Percentiles rank a stretch among this genome's conserved stretches.
Evolutionary conservation across 2,329 filamentous ascomycete species (phyloP).

Genomic region (Berkeleyomyces basicola): DNA sequence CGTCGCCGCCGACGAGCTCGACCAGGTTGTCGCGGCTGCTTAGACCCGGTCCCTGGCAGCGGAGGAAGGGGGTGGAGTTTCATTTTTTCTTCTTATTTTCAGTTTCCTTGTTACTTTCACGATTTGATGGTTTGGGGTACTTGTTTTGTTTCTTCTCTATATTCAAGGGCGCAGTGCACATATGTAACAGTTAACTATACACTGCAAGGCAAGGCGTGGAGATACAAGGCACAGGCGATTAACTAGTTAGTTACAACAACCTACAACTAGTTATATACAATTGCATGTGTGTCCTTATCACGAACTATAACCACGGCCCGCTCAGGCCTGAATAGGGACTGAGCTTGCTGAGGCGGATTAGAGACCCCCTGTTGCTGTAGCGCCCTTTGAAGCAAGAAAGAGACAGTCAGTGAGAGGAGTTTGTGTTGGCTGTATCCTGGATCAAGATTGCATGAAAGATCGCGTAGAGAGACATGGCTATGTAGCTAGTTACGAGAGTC

Average conservation of each 20-base stretch:
- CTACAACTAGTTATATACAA: too few relatives aligned
- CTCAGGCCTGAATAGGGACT: neutral
- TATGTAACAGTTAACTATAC: neutral
- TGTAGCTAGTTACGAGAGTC: too few relatives aligned
- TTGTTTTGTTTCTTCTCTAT: constrained; percentile 4
- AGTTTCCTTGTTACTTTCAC: constrained; percentile 6
- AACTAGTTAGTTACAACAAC: too few relatives aligned
- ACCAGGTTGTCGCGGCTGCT: neutral
- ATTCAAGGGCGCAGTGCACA: neutral
- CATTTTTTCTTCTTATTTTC: constrained; percentile 1
- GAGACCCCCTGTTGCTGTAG: neutral
- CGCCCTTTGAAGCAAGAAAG: neutral
- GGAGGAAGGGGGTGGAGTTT: neutral
- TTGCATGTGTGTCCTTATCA: too few relatives aligned
- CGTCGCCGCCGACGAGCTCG: neutral
- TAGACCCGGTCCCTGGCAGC: neutral
- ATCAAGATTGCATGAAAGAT: too few relatives aligned
- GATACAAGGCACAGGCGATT: too few relatives aligned
- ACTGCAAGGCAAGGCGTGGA: constrained; percentile 1
- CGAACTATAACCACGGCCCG: neutral
- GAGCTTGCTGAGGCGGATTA: neutral
- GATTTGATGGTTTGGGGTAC: constrained; percentile 2
- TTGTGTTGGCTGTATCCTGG: neutral
- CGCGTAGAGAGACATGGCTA: too few relatives aligned
- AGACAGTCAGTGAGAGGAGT: neutral